Evolutionary conservation across 2,329 filamentous ascomycete species (phyloP).

Genomic region (Exophiala oligosperma): DNA sequence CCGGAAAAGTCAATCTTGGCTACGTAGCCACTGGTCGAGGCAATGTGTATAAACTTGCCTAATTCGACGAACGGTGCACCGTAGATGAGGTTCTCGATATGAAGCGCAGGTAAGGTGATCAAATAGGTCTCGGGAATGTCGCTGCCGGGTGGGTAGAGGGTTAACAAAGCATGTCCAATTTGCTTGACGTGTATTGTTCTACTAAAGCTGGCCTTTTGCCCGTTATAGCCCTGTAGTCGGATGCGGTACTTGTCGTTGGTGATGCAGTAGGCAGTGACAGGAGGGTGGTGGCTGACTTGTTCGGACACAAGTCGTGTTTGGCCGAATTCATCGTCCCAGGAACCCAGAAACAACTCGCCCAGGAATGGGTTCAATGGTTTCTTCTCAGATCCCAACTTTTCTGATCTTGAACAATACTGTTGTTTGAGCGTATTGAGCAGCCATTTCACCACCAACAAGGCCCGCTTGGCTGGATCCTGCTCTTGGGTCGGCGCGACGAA

Average conservation of each 20-base stretch:
- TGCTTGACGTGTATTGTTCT: slow-evolving; percentile 94
- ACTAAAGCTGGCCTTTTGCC: slow-evolving; percentile 92
- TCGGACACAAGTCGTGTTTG: slow-evolving; percentile 86
- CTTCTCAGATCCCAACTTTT: slow-evolving; percentile 87
- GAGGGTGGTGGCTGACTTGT: slow-evolving; percentile 92
- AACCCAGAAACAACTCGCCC: slow-evolving; percentile 89
- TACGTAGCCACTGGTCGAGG: slow-evolving; percentile 81
- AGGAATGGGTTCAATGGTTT: slow-evolving; percentile 97
- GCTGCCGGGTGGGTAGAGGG: slow-evolving; percentile 60
- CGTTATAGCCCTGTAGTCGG: slow-evolving; percentile 78
- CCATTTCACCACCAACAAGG: slow-evolving; percentile 83
- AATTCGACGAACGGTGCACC: slow-evolving; percentile 81
- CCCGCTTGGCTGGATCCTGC: slow-evolving; percentile 70
- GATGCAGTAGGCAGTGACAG: slow-evolving; percentile 91
- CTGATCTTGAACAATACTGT: slow-evolving; percentile 72
- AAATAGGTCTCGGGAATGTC: slow-evolving; percentile 68
- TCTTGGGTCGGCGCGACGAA: slow-evolving; percentile 76
- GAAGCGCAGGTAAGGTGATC: slow-evolving; percentile 85
- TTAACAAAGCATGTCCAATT: slow-evolving; percentile 83
- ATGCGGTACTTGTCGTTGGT: slow-evolving; percentile 83
- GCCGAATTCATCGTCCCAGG: slow-evolving; percentile 77
- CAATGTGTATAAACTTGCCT: slow-evolving; percentile 80
- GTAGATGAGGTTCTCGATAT: slow-evolving; percentile 87
- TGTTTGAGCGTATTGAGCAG: slow-evolving; percentile 84
- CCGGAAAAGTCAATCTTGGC: slow-evolving; percentile 90